A percentile compares a stretch with the other conserved stretches of the same genome.
phyloP scores from a whole-genome alignment of 805 yeast species.

The Nakazawaea peltata region DNA sequence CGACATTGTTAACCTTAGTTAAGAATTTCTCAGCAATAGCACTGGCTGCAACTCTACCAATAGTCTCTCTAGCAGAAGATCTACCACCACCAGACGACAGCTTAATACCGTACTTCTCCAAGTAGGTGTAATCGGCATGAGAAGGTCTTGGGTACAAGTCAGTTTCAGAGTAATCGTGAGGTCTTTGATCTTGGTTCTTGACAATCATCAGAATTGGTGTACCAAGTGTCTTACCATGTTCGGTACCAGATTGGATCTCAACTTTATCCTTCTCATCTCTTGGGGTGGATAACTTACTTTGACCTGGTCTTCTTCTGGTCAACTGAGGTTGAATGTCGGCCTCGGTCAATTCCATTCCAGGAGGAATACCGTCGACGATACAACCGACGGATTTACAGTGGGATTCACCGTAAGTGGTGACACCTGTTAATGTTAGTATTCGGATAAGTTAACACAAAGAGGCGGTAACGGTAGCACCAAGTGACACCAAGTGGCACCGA shows the following conservation, averaged over 20 bases:
- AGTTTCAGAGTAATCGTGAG: conserved; percentile 91
- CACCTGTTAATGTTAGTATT: conserved; percentile 27
- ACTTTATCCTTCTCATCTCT: conserved; percentile 93
- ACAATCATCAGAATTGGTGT: conserved; percentile 95
- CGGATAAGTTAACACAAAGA: too few species aligned
- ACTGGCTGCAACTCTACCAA: conserved; percentile 98
- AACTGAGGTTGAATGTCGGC: conserved; percentile 92
- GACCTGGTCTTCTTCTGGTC: conserved; percentile 97
- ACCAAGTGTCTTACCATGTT: conserved; percentile 83
- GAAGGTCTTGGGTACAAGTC: conserved; percentile 96
- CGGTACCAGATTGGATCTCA: conserved; percentile 91
- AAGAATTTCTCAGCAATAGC: conserved; percentile 95
- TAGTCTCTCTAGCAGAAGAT: conserved; percentile 95
- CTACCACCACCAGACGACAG: conserved; percentile 98
- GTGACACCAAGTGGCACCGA: too few species aligned
- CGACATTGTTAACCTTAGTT: conserved; percentile 68
- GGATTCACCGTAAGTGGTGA: conserved; percentile 96
- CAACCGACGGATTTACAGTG: conserved; percentile 98
- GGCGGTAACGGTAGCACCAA: too few species aligned
- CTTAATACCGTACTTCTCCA: conserved; percentile 84
- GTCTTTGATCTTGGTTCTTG: conserved; percentile 92
- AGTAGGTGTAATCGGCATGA: conserved; percentile 94
- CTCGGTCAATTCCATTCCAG: conserved; percentile 81
- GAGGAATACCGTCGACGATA: conserved; percentile 97
- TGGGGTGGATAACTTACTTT: conserved; percentile 86